Percentiles rank a stretch among this genome's conserved stretches.
phyloP scores from a whole-genome alignment of 192 early-diverging fungal species.

The Endogone sp. region DNA sequence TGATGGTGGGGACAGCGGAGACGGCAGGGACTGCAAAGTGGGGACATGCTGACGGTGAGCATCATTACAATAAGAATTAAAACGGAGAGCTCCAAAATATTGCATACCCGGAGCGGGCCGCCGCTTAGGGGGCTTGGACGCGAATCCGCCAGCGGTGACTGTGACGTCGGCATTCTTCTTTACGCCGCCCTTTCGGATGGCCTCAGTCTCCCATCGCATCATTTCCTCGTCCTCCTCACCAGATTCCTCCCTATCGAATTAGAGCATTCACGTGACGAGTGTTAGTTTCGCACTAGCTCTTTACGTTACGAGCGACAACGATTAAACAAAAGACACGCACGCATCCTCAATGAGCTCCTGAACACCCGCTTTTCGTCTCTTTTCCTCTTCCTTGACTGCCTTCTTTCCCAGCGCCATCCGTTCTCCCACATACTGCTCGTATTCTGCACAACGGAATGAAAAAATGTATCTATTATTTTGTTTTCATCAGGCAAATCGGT shows the following conservation, averaged over 20 bases:
- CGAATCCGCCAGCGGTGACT: slow-evolving; percentile 10
- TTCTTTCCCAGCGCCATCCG: slow-evolving; percentile 40
- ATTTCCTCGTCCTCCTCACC: slow-evolving; percentile 45
- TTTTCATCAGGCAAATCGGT: too few relatives aligned
- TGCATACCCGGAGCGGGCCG: slow-evolving; percentile 18
- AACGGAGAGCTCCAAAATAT: neutral
- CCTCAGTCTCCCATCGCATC: slow-evolving; percentile 50
- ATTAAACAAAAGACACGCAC: slow-evolving; percentile 17
- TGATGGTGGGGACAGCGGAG: slow-evolving; percentile 32
- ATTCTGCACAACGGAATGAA: too few relatives aligned
- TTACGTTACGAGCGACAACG: too few relatives aligned
- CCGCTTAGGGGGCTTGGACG: slow-evolving; percentile 14
- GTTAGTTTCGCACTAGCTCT: slow-evolving; percentile 4
- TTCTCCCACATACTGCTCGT: slow-evolving; percentile 47
- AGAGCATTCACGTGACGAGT: neutral
- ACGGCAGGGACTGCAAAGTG: slow-evolving; percentile 45
- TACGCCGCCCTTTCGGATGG: slow-evolving; percentile 49
- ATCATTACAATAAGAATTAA: neutral
- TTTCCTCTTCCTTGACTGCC: slow-evolving; percentile 36
- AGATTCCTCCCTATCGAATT: slow-evolving; percentile 31
- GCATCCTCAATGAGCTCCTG: slow-evolving; percentile 51
- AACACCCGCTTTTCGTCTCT: slow-evolving; percentile 26
- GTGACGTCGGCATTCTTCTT: slow-evolving; percentile 14
- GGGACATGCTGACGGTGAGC: too few relatives aligned
- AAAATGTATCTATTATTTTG: too few relatives aligned